A percentile compares a stretch with the other conserved stretches of the same genome.
Evolutionary conservation across 495 filamentous ascomycete genomes (phyloP).

Genomic region (Schizothecium vesticola): DNA sequence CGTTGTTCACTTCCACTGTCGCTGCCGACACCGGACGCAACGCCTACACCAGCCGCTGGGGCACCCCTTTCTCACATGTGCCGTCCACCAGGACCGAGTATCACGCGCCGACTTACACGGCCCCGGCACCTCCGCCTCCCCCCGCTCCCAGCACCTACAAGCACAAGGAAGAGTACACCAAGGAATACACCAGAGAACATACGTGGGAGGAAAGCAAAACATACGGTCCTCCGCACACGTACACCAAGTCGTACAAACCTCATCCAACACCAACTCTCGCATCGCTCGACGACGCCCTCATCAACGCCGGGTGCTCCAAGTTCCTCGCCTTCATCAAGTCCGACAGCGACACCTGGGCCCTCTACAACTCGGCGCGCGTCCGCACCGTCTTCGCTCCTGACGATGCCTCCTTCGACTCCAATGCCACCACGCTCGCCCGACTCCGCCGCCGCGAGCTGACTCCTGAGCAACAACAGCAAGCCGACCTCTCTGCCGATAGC

Average conservation of each 20-base stretch:
- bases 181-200: not conserved
- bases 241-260: constrained; percentile 2
- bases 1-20: not conserved
- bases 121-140: not conserved
- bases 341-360: constrained; percentile 17
- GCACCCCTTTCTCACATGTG: not conserved
- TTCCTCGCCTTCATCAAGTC: constrained; percentile 30
- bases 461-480: not conserved
- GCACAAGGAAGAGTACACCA: not conserved
- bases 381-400: constrained; percentile 30
- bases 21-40: not conserved
- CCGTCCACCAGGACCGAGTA: not conserved
- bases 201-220: not conserved
- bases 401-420: constrained; percentile 18
- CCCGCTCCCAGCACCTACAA: not conserved
- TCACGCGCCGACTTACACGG: not conserved
- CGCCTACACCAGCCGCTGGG: not conserved
- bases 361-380: constrained; percentile 26
- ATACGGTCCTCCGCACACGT: not conserved
- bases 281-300: constrained; percentile 13
- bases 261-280: not conserved
- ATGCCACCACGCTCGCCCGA: constrained; percentile 4
- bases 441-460: constrained; percentile 7
- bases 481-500: constrained; percentile 2
- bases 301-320: constrained; percentile 20